phyloP scores from a whole-genome alignment of 768 basidiomycete genomes.

The Postia placenta region DNA sequence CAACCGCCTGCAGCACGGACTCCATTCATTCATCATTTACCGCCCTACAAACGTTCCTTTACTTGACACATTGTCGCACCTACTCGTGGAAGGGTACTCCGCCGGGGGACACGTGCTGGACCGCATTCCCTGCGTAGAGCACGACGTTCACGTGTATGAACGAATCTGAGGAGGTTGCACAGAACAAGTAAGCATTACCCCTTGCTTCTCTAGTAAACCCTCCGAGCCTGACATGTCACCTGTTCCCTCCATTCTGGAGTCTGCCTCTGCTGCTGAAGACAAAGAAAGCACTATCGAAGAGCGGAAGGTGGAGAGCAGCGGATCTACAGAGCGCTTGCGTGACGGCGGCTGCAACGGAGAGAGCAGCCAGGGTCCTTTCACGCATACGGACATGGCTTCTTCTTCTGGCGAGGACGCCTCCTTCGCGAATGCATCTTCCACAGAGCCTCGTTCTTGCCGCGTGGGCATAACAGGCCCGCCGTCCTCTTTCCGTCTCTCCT shows the following conservation, averaged over 20 bases:
- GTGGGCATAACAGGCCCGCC: slow-evolving; percentile 17
- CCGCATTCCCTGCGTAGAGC: background rate
- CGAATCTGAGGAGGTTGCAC: background rate
- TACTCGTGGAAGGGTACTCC: no score
- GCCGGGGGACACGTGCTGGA: background rate
- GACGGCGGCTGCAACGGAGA: background rate
- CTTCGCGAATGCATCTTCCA: slow-evolving; percentile 16
- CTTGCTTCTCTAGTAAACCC: background rate
- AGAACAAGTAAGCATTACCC: background rate
- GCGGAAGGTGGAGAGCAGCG: background rate
- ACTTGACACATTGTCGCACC: no score
- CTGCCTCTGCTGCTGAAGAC: background rate
- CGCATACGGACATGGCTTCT: slow-evolving; percentile 16
- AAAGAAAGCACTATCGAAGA: background rate
- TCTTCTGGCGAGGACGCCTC: slow-evolving; percentile 1
- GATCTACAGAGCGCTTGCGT: background rate
- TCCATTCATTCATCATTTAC: no score
- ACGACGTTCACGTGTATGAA: slow-evolving; percentile 3
- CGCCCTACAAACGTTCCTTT: no score
- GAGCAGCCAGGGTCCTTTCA: background rate
- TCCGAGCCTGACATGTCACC: background rate
- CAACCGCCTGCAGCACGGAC: no score
- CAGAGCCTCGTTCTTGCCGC: slow-evolving; percentile 29
- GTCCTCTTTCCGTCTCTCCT: slow-evolving; percentile 18
- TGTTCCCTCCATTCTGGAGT: background rate